phyloP scores from a whole-genome alignment of 768 basidiomycete genomes.

The Tephrocybe sp. region DNA sequence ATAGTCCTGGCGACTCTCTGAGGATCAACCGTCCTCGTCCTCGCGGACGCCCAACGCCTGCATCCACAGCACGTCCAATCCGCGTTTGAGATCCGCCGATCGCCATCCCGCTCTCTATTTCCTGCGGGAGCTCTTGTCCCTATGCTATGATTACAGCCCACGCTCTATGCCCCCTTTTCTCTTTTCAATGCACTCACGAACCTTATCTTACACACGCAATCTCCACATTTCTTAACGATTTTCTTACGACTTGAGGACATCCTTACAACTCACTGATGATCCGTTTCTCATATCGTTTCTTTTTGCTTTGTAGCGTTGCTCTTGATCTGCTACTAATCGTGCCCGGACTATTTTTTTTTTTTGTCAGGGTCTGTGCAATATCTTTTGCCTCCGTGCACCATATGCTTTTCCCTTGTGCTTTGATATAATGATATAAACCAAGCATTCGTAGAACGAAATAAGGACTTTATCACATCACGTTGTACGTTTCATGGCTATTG shows the following conservation, averaged over 20 bases:
- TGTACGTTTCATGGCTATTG: too few relatives aligned
- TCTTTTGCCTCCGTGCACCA: background rate
- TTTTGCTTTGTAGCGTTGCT: conserved; percentile 8
- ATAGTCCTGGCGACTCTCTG: conserved; percentile 45
- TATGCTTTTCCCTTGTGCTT: conserved; percentile 8
- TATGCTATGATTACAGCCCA: conserved; percentile 13
- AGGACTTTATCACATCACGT: background rate
- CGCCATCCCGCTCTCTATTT: background rate
- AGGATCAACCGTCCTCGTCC: conserved; percentile 50
- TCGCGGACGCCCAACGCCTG: conserved; percentile 44
- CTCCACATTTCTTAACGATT: conserved; percentile 14
- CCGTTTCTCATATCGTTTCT: conserved; percentile 1
- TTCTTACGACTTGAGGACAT: conserved; percentile 10
- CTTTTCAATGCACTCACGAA: background rate
- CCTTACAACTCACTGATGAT: conserved; percentile 11
- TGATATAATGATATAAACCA: conserved; percentile 11
- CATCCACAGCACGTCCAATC: conserved; percentile 34
- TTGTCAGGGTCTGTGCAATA: conserved; percentile 11
- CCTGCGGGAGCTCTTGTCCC: conserved; percentile 1
- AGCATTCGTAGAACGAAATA: conserved; percentile 13
- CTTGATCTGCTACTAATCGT: conserved; percentile 9
- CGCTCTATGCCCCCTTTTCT: conserved; percentile 5
- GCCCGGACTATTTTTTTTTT: conserved; percentile 1
- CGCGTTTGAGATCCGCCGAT: conserved; percentile 24
- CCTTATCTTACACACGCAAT: background rate